These are phyloP conservation scores for Saccharum officinarum DNA, from an alignment of 176 grass and related monocot genomes.

Conservation along the genomic window DNA sequence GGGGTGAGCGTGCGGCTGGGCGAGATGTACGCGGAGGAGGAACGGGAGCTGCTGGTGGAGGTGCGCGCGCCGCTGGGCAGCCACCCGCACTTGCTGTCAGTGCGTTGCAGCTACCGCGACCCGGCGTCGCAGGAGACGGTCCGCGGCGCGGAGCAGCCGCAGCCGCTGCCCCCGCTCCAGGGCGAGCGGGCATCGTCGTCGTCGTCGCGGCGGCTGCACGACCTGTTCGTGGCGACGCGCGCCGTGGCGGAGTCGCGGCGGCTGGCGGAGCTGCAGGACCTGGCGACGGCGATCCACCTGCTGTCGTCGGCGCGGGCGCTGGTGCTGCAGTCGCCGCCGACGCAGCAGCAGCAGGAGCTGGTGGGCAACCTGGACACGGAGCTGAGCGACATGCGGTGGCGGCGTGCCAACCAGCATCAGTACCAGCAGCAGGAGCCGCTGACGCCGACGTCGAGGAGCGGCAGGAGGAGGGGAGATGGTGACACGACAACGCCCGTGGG, in stretches of 20 bases:
- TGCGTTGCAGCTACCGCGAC: conserved; percentile 65
- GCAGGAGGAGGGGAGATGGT: conserved; percentile 23
- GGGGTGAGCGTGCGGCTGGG: conserved; percentile 45
- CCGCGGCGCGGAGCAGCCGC: conserved; percentile 45
- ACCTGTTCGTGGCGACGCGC: conserved; percentile 82
- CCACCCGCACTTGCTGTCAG: conserved; percentile 47
- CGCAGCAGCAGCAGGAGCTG: conserved; percentile 56
- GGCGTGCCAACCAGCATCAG: conserved; percentile 33
- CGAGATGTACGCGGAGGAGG: conserved; percentile 91
- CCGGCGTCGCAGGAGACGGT: conserved; percentile 51
- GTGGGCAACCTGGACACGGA: conserved; percentile 60
- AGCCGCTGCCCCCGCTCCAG: conserved; percentile 52
- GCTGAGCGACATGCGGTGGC: conserved; percentile 63
- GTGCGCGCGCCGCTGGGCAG: conserved; percentile 52
- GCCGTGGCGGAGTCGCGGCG: conserved; percentile 79
- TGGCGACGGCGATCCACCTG: conserved; percentile 66
- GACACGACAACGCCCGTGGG: conserved; percentile 19
- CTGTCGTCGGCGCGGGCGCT: conserved; percentile 77
- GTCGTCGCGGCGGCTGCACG: conserved; percentile 53
- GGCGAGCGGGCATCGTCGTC: conserved; percentile 17
- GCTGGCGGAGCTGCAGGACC: conserved; percentile 73
- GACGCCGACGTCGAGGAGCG: conserved; percentile 22
- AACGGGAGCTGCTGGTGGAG: conserved; percentile 88
- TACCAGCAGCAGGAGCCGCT: not conserved
- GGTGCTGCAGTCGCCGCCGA: conserved; percentile 52